These are phyloP conservation scores for Erythrobasidium yunnanense DNA, from an alignment of 768 basidiomycete genomes.

Conservation along the genomic window DNA sequence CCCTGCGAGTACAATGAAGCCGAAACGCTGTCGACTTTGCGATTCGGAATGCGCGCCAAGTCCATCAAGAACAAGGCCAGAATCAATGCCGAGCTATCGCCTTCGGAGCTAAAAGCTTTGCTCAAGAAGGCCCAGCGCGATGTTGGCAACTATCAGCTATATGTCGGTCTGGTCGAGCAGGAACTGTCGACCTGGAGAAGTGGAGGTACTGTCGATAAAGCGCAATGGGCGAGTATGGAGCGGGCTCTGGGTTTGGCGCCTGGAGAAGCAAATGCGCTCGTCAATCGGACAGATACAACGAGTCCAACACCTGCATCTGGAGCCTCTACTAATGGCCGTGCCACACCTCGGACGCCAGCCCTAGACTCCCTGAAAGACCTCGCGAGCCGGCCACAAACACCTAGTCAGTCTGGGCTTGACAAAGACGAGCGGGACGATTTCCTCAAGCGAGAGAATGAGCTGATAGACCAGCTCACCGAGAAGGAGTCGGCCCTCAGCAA, in stretches of 20 bases:
- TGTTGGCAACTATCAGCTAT: slow-evolving; percentile 69
- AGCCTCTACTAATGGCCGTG: slow-evolving; percentile 46
- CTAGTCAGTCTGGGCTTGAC: slow-evolving; percentile 73
- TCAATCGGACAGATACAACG: slow-evolving; percentile 49
- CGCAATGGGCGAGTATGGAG: slow-evolving; percentile 65
- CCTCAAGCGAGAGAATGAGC: slow-evolving; percentile 86
- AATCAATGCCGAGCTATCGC: slow-evolving; percentile 93
- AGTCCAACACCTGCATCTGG: slow-evolving; percentile 52
- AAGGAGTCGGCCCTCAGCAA: slow-evolving; percentile 66
- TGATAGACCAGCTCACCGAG: slow-evolving; percentile 84
- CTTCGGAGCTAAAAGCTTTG: slow-evolving; percentile 84
- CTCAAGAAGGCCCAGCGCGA: slow-evolving; percentile 80
- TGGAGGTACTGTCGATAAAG: slow-evolving; percentile 71
- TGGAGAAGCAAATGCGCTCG: slow-evolving; percentile 38
- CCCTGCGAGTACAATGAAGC: slow-evolving; percentile 94
- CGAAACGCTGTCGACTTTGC: slow-evolving; percentile 90
- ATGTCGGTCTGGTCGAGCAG: slow-evolving; percentile 78
- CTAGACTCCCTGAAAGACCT: slow-evolving; percentile 57
- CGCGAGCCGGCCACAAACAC: slow-evolving; percentile 83
- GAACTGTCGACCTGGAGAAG: slow-evolving; percentile 80
- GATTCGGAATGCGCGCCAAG: slow-evolving; percentile 99
- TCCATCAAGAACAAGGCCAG: slow-evolving; percentile 99
- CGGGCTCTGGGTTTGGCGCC: slow-evolving; percentile 48
- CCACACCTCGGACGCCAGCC: slow-evolving; percentile 61
- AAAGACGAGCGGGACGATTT: slow-evolving; percentile 98